Percentiles rank a stretch among this genome's conserved stretches.
Conservation (phyloP, 2,329 filamentous ascomycete species). For the Ophiobolus disseminans region DNA sequence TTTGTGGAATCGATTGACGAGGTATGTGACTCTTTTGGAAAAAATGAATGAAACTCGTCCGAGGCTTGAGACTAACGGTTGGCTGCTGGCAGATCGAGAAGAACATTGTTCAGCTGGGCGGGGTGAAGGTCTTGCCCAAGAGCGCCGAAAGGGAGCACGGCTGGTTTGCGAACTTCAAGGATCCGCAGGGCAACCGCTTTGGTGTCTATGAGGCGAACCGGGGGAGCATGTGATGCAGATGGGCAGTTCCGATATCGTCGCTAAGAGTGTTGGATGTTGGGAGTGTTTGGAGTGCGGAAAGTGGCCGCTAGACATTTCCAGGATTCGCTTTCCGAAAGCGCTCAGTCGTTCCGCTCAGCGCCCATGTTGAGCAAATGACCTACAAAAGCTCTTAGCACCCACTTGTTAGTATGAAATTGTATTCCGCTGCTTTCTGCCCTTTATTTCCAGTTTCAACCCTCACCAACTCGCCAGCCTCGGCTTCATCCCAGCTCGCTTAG, state of each 20-base stretch:
- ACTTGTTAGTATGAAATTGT: no score
- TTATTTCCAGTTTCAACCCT: no score
- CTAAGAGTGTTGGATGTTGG: not conserved
- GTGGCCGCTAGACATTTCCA: conserved; percentile 10
- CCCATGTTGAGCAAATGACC: not conserved
- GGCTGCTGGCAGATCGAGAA: conserved; percentile 27
- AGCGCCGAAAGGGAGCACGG: conserved; percentile 15
- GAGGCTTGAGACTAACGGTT: no score
- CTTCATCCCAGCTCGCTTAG: not conserved
- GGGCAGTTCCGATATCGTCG: not conserved
- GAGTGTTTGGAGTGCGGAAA: conserved; percentile 2
- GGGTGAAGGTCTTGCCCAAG: conserved; percentile 20
- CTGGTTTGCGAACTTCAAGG: conserved; percentile 29
- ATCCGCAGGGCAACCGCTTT: conserved; percentile 30
- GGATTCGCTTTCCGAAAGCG: conserved; percentile 31
- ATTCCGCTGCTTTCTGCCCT: no score
- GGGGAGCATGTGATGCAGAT: not conserved
- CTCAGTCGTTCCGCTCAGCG: conserved; percentile 16
- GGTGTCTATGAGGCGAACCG: conserved; percentile 22
- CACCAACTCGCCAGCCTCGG: conserved; percentile 12
- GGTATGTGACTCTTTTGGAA: no score
- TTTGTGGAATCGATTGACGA: conserved; percentile 23
- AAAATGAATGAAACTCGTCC: no score
- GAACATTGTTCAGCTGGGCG: conserved; percentile 20
- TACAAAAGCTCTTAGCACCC: no score